Evolutionary conservation across 192 early-diverging fungal genomes (phyloP).

Genomic region (Phlyctochytrium arcticum): DNA sequence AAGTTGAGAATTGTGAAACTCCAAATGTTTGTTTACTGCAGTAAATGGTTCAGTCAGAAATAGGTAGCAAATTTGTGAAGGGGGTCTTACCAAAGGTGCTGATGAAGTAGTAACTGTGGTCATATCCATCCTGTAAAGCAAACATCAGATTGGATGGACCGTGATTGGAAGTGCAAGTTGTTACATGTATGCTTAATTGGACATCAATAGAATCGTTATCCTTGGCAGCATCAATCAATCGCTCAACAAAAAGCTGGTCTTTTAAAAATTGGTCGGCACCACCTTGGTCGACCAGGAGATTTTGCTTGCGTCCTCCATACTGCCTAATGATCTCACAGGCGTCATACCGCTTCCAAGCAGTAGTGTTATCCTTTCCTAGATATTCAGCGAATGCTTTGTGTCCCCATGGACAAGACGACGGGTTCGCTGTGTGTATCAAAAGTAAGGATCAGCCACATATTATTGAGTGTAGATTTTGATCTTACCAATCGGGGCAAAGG

Average conservation of each 20-base stretch:
- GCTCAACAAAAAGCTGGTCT: conserved; percentile 60
- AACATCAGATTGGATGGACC: no score
- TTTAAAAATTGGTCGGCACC: conserved; percentile 64
- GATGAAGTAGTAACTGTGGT: conserved; percentile 87
- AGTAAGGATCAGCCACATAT: not conserved
- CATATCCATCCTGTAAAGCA: conserved; percentile 73
- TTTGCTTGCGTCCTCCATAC: conserved; percentile 32
- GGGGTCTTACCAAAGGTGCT: conserved; percentile 59
- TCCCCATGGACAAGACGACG: conserved; percentile 71
- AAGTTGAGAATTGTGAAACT: conserved; percentile 63
- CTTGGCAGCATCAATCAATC: conserved; percentile 45
- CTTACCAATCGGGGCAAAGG: conserved; percentile 74
- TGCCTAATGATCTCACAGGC: conserved; percentile 62
- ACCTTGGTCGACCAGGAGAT: conserved; percentile 62
- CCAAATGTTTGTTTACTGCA: conserved; percentile 63
- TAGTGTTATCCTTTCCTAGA: conserved; percentile 52
- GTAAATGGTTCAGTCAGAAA: not conserved
- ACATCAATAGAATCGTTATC: conserved; percentile 6
- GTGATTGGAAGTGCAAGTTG: no score
- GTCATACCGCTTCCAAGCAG: conserved; percentile 71
- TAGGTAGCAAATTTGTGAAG: not conserved
- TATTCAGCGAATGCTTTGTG: conserved; percentile 74
- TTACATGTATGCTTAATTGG: no score
- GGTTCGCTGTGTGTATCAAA: conserved; percentile 44
- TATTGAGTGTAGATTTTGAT: not conserved